Conservation (phyloP, 2,329 filamentous ascomycete genomes). For the Microdochium trichocladiopsis region DNA sequence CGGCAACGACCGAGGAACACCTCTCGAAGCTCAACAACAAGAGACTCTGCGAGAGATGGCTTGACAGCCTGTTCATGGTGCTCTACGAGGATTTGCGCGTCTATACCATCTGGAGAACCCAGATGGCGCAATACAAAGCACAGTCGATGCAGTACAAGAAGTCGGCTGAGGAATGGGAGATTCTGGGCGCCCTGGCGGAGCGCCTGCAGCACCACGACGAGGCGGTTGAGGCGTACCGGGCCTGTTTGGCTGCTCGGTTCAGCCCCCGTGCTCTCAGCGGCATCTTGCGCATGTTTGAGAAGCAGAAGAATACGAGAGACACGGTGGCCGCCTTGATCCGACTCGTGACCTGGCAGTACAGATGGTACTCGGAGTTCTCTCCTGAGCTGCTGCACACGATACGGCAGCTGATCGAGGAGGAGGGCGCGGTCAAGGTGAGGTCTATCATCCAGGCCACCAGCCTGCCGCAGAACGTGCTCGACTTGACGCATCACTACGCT, state of each 20-base stretch:
- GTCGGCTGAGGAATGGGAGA: conserved; percentile 96
- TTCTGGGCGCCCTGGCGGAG: conserved; percentile 86
- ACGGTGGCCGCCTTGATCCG: conserved; percentile 81
- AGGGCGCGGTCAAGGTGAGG: conserved; percentile 93
- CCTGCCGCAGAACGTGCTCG: conserved; percentile 84
- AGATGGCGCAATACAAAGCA: conserved; percentile 91
- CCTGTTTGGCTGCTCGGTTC: conserved; percentile 81
- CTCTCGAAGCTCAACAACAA: conserved; percentile 96
- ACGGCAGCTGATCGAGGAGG: conserved; percentile 90
- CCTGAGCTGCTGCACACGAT: conserved; percentile 83
- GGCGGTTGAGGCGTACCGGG: conserved; percentile 85
- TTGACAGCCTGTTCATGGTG: conserved; percentile 99
- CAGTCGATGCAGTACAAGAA: conserved; percentile 96
- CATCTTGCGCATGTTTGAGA: conserved; percentile 73
- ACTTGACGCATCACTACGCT: conserved; percentile 94
- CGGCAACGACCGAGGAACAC: conserved; percentile 58
- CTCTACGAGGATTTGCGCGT: conserved; percentile 96
- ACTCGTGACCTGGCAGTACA: conserved; percentile 94
- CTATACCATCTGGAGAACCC: conserved; percentile 98
- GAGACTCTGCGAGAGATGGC: conserved; percentile 92
- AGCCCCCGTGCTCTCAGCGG: conserved; percentile 88
- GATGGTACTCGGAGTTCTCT: conserved; percentile 99
- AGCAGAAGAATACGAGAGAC: conserved; percentile 69
- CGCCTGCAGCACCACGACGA: conserved; percentile 89
- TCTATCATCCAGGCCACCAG: conserved; percentile 97